phyloP scores from a whole-genome alignment of 352 stramenopile species.

The Pythium aquatile region DNA sequence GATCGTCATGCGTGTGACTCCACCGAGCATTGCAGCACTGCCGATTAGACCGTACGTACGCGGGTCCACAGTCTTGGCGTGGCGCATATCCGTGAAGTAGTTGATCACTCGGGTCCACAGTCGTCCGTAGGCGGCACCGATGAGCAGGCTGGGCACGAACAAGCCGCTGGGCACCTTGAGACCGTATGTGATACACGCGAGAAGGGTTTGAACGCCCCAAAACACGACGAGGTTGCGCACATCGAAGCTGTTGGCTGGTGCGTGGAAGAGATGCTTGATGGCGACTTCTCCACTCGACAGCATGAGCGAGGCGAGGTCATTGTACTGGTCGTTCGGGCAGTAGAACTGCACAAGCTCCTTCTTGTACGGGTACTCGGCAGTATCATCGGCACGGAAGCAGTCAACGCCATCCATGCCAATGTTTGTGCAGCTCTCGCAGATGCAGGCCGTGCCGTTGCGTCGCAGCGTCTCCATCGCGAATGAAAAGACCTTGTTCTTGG shows the following conservation, averaged over 20 bases:
- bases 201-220: constrained; percentile 61
- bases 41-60: constrained; percentile 97
- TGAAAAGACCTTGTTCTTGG: constrained; percentile 56
- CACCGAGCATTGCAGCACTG: constrained; percentile 93
- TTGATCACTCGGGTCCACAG: constrained; percentile 87
- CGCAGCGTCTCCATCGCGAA: constrained; percentile 71
- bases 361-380: constrained; percentile 74
- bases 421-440: constrained; percentile 63
- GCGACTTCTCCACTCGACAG: constrained; percentile 93
- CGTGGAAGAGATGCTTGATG: constrained; percentile 96
- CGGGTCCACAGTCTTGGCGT: constrained; percentile 68
- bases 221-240: constrained; percentile 76
- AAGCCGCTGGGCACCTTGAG: constrained; percentile 95
- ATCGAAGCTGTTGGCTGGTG: constrained; percentile 67
- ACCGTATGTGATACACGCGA: constrained; percentile 95
- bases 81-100: constrained; percentile 54
- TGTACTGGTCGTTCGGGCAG: constrained; percentile 95
- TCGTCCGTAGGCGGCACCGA: constrained; percentile 94
- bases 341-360: constrained; percentile 93
- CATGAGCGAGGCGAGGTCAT: constrained; percentile 96
- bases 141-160: constrained; percentile 95
- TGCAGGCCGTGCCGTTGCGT: constrained; percentile 64
- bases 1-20: constrained; percentile 98
- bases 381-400: constrained; percentile 69
- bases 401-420: constrained; percentile 49